phyloP scores from a whole-genome alignment of 495 filamentous ascomycete genomes.

The Lindgomyces ingoldianus region DNA sequence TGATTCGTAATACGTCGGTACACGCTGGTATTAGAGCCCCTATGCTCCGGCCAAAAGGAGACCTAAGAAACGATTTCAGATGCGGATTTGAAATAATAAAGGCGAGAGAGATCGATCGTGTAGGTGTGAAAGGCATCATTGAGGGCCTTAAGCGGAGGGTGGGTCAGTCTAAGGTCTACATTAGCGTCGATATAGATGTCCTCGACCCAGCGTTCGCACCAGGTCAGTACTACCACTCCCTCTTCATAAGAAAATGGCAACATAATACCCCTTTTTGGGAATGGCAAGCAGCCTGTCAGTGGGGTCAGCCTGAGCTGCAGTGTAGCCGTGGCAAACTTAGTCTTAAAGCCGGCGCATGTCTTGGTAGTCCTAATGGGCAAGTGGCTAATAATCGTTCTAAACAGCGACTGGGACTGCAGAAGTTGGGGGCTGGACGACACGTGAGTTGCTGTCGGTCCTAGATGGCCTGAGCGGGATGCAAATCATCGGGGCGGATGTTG shows the following conservation, averaged over 20 bases:
- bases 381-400: not conserved
- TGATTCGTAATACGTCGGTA: constrained; percentile 52
- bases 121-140: constrained; percentile 44
- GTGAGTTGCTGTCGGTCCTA: constrained; percentile 47
- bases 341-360: no score
- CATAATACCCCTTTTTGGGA: no score
- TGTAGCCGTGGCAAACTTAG: not conserved
- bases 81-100: constrained; percentile 53
- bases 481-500: constrained; percentile 46
- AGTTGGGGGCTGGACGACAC: constrained; percentile 47
- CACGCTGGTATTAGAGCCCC: constrained; percentile 56
- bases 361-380: no score
- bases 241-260: not conserved
- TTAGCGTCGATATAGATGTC: constrained; percentile 49
- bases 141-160: constrained; percentile 41
- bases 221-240: constrained; percentile 28
- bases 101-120: constrained; percentile 44
- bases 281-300: not conserved
- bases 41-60: constrained; percentile 47
- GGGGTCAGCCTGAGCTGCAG: not conserved
- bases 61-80: constrained; percentile 52
- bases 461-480: constrained; percentile 46
- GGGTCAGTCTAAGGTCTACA: constrained; percentile 43
- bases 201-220: constrained; percentile 49
- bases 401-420: constrained; percentile 47